phyloP scores from a whole-genome alignment of 345 rosid species.

The Eucalyptus leucophloia region DNA sequence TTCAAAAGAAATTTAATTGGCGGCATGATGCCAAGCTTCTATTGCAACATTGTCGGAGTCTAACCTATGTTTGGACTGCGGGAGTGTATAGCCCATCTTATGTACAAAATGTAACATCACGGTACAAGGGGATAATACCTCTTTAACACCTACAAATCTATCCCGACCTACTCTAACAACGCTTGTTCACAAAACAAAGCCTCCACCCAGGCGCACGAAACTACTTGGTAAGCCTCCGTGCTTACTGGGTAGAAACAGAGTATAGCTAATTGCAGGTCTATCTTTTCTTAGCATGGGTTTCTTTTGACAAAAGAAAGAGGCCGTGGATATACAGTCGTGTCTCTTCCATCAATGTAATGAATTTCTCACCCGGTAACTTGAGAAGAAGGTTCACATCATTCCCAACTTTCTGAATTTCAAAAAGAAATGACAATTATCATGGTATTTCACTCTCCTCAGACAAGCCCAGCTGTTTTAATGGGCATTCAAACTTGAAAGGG shows the following conservation, averaged over 20 bases:
- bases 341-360: background rate
- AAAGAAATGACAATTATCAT: background rate
- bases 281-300: background rate
- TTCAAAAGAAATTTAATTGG: no score
- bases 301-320: background rate
- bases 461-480: background rate
- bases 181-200: background rate
- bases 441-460: background rate
- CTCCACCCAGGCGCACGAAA: background rate
- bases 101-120: background rate
- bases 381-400: background rate
- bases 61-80: background rate
- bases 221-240: background rate
- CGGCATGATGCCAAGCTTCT: background rate
- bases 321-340: background rate
- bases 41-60: accelerated
- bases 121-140: background rate
- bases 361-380: background rate
- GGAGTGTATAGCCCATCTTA: background rate
- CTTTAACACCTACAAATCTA: background rate
- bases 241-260: background rate
- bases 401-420: background rate
- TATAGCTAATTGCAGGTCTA: background rate
- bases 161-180: no score
- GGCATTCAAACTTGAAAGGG: background rate